Base-by-base conservation (phyloP, 2,329 filamentous ascomycete species). In the Aspergillus sp. region DNA sequence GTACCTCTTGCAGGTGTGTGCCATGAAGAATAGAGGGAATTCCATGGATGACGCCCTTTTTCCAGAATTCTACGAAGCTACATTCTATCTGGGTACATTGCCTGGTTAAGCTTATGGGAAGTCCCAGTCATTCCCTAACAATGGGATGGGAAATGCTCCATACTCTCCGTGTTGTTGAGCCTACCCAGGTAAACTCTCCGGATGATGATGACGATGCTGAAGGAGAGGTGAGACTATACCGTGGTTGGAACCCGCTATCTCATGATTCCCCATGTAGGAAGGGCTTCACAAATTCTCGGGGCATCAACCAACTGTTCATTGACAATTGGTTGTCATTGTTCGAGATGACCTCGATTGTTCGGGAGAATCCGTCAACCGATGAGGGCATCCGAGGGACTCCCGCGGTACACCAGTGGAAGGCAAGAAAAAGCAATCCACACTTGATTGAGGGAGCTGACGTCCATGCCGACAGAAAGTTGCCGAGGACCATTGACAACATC, bases 1-100 rank as follows among this genome's bases (percentile, higher is more conserved):
- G 58, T 57, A 54, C 60, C 39, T 25, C 32, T 23, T 61, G 61
- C 63, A 62, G 63, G 58, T 13, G 64, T 56, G 57, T 57, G 39
- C 54, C 48, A 60, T 56, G 57, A 57, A 50, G 61, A 47, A 30
- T 53, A 50, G 61, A 47, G 27, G 8, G 25, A 17, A 25, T 21
- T 38, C 17, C 36, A 42, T 36, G 44, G 42, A 52, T 48, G 32
- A 36, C 11, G 41, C 25, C 48, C 41, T 17, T 39, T 11, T 61
- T 58, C 30, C 57, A 52, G 27, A 50, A 49, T 11, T n/a, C 23
- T 47, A 47, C 39, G 53, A 27, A 27, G 52, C 32, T 54, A 55
- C 39, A 23, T 55, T 21, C 39, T 27, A 36, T 36, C 11, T 36
- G 32, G 53, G 39, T 47, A 55, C 53, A 41, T 53, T 44, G 15